A percentile compares a stretch with the other conserved stretches of the same genome.
Evolutionary conservation across 371 early-diverging fungal species (phyloP).

Genomic region (Mortierella sp.): DNA sequence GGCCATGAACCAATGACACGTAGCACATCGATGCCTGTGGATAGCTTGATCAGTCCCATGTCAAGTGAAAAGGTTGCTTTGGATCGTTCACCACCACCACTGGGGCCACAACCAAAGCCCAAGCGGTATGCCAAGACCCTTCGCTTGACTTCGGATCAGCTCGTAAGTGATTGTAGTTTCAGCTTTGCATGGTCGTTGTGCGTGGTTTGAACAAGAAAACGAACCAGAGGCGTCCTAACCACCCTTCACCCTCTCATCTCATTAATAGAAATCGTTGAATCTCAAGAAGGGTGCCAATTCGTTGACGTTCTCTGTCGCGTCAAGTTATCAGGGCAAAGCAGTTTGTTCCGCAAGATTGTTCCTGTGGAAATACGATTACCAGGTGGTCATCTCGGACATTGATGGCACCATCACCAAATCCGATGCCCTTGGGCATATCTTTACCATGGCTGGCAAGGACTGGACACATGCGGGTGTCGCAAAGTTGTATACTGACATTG

Average conservation of each 20-base stretch:
- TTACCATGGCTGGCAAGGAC: constrained; percentile 98
- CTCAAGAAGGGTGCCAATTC: constrained; percentile 92
- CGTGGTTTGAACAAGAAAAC: not conserved
- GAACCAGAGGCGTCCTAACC: too few species aligned
- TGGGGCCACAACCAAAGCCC: not conserved
- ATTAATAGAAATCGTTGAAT: constrained; percentile 70
- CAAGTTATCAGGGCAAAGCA: constrained; percentile 81
- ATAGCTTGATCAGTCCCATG: not conserved
- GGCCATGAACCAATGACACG: constrained; percentile 11
- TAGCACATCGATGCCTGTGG: constrained; percentile 30
- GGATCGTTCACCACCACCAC: constrained; percentile 7
- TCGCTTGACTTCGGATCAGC: constrained; percentile 91
- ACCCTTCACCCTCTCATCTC: constrained; percentile 3
- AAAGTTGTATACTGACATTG: constrained; percentile 94
- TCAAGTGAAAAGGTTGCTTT: constrained; percentile 12
- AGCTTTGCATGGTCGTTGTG: not conserved
- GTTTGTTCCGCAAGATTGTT: constrained; percentile 87
- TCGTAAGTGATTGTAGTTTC: constrained; percentile 52
- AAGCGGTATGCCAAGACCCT: constrained; percentile 88
- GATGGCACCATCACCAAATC: constrained; percentile 99
- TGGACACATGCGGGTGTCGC: constrained; percentile 99
- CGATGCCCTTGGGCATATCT: constrained; percentile 97
- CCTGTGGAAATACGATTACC: constrained; percentile 87
- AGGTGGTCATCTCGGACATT: constrained; percentile 98
- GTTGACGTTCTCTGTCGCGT: constrained; percentile 87